phyloP scores from a whole-genome alignment of 768 basidiomycete species.

The Lentinula detonsa region DNA sequence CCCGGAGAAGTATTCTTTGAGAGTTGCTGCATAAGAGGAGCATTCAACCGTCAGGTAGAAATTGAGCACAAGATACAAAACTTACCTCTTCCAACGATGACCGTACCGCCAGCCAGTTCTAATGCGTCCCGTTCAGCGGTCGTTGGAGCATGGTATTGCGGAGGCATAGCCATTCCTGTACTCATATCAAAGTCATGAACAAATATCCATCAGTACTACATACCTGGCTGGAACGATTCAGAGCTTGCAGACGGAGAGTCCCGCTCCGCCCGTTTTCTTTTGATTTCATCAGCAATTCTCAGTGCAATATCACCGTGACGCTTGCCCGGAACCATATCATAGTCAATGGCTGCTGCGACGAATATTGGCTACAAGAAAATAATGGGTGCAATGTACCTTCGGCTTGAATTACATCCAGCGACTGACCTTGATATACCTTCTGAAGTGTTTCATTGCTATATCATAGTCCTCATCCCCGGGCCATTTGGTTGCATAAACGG shows the following conservation, averaged over 20 bases:
- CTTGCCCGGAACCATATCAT: conserved; percentile 74
- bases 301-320: conserved; percentile 83
- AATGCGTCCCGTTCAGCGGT: conserved; percentile 46
- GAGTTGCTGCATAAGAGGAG: conserved; percentile 39
- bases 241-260: neutral
- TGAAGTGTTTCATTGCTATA: conserved; percentile 81
- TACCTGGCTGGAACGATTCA: neutral
- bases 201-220: neutral
- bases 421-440: conserved; percentile 93
- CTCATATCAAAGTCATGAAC: neutral
- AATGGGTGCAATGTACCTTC: conserved; percentile 5
- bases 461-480: conserved; percentile 93
- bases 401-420: conserved; percentile 11
- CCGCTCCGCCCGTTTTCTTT: conserved; percentile 50
- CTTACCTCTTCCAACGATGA: conserved; percentile 67
- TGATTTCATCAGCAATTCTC: conserved; percentile 68
- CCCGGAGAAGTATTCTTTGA: conserved; percentile 95
- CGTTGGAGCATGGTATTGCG: conserved; percentile 37
- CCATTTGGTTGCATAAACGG: conserved; percentile 86
- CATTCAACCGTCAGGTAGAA: neutral
- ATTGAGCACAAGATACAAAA: neutral
- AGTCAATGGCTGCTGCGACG: conserved; percentile 93
- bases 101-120: conserved; percentile 75
- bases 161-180: conserved; percentile 35
- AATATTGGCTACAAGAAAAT: conserved; percentile 68